These are phyloP conservation scores for Apostasia ramifera DNA, from an alignment of 106 monocot genomes.

Conservation along the genomic window DNA sequence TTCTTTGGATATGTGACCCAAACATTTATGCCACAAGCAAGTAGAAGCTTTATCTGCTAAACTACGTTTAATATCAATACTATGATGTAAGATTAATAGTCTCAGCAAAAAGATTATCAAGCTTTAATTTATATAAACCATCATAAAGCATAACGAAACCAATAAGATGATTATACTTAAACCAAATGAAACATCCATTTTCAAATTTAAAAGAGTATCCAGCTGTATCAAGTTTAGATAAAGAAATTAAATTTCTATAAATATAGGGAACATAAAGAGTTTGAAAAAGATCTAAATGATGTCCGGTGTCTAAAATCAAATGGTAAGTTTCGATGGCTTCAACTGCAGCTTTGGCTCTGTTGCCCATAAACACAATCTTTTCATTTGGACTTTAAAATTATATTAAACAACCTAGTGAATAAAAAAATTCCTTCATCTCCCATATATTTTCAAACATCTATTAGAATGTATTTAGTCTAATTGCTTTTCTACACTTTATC, in stretches of 20 bases:
- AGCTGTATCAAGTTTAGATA: conserved; percentile 5
- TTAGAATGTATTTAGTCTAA: too few relatives aligned
- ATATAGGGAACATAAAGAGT: conserved; percentile 8
- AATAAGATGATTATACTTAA: conserved; percentile 9
- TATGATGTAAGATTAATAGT: conserved; percentile 1
- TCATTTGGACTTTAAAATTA: background rate
- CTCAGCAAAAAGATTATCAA: conserved; percentile 1
- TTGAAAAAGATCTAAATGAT: conserved; percentile 15
- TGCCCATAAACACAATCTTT: background rate
- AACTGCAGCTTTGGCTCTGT: conserved; percentile 7
- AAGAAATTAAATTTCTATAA: background rate
- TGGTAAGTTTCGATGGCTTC: background rate
- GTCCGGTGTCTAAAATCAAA: conserved; percentile 1
- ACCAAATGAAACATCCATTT: conserved; percentile 12
- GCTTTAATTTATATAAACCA: conserved; percentile 10
- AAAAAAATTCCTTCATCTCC: too few relatives aligned
- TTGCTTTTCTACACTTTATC: too few relatives aligned
- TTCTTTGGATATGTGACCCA: conserved; percentile 21
- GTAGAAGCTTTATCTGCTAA: background rate
- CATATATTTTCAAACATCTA: too few relatives aligned
- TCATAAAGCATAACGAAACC: background rate
- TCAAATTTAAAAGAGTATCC: conserved; percentile 12
- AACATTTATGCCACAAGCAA: conserved; percentile 8
- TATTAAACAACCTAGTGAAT: too few relatives aligned
- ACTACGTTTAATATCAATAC: background rate